Conservation (phyloP, 257 asterid genomes). For the Primulina huaijiensis region DNA sequence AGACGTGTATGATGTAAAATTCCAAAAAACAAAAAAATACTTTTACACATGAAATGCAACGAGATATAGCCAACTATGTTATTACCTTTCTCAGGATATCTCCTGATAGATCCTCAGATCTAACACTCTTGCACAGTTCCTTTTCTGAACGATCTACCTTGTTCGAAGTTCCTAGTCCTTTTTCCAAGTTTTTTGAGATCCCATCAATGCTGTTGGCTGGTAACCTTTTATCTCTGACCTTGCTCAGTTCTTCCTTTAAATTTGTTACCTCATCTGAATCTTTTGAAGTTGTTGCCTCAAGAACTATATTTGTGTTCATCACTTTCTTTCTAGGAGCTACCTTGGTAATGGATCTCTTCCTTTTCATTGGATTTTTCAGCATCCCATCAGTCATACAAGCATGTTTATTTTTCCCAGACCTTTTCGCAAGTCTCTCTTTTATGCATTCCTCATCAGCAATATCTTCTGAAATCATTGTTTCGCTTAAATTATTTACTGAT, state of each 20-base stretch:
- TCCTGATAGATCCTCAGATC: slow-evolving; percentile 20
- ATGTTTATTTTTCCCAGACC: neutral
- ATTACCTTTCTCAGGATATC: slow-evolving; percentile 17
- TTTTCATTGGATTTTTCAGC: slow-evolving; percentile 2
- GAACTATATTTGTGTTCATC: neutral
- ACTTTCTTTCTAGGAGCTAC: neutral
- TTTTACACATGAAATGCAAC: neutral
- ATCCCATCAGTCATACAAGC: neutral
- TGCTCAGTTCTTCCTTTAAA: neutral
- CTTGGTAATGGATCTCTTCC: neutral
- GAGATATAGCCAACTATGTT: neutral
- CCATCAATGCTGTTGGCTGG: slow-evolving; percentile 10
- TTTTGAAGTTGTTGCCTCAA: slow-evolving; percentile 2
- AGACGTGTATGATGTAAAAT: neutral
- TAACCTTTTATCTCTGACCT: neutral
- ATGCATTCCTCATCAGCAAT: slow-evolving; percentile 10
- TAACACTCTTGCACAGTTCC: slow-evolving; percentile 8
- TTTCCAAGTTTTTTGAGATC: slow-evolving; percentile 11
- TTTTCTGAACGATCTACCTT: neutral
- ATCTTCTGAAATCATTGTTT: neutral
- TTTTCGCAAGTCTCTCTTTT: neutral
- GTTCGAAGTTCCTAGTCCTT: slow-evolving; percentile 4
- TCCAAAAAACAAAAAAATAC: neutral
- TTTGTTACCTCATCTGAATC: neutral
- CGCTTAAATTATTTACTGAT: neutral